A percentile compares a stretch with the other conserved stretches of the same genome.
Conservation (phyloP, 192 early-diverging fungal species). For the Entomortierella beljakovae region DNA sequence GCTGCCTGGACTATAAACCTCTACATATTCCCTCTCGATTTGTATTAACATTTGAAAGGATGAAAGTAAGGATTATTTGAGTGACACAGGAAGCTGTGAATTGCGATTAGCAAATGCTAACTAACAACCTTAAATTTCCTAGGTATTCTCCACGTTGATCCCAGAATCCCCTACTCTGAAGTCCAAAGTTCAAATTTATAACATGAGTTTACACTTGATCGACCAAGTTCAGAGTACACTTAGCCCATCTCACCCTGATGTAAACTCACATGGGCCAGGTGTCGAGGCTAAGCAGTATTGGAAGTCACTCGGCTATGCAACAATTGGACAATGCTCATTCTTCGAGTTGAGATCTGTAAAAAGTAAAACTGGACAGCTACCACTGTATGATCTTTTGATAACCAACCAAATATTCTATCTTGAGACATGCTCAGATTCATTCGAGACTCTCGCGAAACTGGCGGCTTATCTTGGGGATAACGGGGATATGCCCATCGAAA, state of each 20-base stretch:
- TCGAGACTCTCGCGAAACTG: constrained; percentile 65
- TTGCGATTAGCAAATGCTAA: too few relatives aligned
- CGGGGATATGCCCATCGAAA: constrained; percentile 43
- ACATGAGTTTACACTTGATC: constrained; percentile 62
- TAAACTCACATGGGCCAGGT: constrained; percentile 4
- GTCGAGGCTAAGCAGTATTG: constrained; percentile 45
- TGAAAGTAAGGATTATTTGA: constrained; percentile 69
- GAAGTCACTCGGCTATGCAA: constrained; percentile 29
- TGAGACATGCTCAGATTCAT: constrained; percentile 77
- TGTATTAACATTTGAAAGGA: constrained; percentile 63
- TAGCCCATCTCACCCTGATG: constrained; percentile 35
- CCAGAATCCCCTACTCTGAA: constrained; percentile 70
- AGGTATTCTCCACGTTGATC: constrained; percentile 68
- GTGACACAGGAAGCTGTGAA: too few relatives aligned
- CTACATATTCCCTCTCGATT: constrained; percentile 61
- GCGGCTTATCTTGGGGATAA: constrained; percentile 59
- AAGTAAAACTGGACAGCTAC: constrained; percentile 42
- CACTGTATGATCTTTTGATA: constrained; percentile 60
- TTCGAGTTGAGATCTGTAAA: constrained; percentile 47
- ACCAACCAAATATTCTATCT: constrained; percentile 69
- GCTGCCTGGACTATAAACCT: constrained; percentile 71
- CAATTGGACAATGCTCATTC: constrained; percentile 42
- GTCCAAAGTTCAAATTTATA: constrained; percentile 62
- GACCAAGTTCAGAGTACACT: constrained; percentile 57
- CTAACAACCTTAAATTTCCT: neutral